Evolutionary conservation across 805 yeast genomes (phyloP).

Genomic region (Hagleromyces aurorensis): DNA sequence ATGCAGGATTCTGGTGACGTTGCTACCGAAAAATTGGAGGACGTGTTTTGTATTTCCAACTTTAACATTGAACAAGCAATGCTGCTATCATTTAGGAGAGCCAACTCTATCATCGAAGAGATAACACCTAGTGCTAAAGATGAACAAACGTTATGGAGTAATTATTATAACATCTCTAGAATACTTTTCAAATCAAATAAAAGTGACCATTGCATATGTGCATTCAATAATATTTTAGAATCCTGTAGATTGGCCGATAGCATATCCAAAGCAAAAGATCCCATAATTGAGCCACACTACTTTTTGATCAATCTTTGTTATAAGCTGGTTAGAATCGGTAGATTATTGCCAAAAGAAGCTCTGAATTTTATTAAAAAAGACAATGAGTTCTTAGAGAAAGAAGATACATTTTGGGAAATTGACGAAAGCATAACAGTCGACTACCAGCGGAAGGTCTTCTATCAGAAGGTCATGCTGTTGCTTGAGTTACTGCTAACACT

Average conservation of each 20-base stretch:
- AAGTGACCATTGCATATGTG: slow-evolving; percentile 9
- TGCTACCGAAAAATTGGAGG: slow-evolving; percentile 4
- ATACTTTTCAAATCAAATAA: slow-evolving; percentile 43
- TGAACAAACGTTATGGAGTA: slow-evolving; percentile 47
- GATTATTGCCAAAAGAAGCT: slow-evolving; percentile 34
- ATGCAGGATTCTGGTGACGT: slow-evolving; percentile 16
- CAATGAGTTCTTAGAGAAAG: slow-evolving; percentile 20
- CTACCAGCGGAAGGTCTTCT: slow-evolving; percentile 28
- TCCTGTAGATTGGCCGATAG: slow-evolving; percentile 39
- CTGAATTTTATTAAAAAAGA: slow-evolving; percentile 35
- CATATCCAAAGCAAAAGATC: slow-evolving; percentile 38
- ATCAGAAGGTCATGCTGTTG: slow-evolving; percentile 35
- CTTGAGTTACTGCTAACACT: slow-evolving; percentile 41
- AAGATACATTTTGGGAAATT: slow-evolving; percentile 19
- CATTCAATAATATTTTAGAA: slow-evolving; percentile 31
- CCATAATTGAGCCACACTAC: slow-evolving; percentile 74
- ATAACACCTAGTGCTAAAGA: slow-evolving; percentile 16
- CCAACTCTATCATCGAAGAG: slow-evolving; percentile 18
- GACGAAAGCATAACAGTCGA: slow-evolving; percentile 10
- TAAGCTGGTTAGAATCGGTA: slow-evolving; percentile 41
- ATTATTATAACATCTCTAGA: slow-evolving; percentile 51
- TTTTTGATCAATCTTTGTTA: slow-evolving; percentile 46
- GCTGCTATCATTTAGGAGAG: slow-evolving; percentile 18
- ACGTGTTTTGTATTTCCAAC: slow-evolving; percentile 17
- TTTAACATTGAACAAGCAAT: slow-evolving; percentile 27